phyloP scores from a whole-genome alignment of 805 yeast species.

The Debaryomyces castellii region DNA sequence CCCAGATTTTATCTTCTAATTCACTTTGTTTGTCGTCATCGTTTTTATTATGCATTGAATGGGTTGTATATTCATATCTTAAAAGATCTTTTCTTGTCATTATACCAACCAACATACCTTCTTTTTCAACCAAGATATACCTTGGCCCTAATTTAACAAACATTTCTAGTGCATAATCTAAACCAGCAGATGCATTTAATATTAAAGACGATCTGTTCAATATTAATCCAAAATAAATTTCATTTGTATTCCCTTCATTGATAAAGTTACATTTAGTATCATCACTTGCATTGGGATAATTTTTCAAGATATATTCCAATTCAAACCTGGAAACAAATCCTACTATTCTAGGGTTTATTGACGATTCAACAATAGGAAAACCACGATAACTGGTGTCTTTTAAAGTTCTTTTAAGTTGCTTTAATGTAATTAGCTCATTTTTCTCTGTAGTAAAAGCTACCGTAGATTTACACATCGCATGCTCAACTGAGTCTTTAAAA shows the following conservation, averaged over 20 bases:
- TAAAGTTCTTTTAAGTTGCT: slow-evolving; percentile 31
- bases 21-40: slow-evolving; percentile 15
- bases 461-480: slow-evolving; percentile 58
- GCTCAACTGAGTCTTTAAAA: slow-evolving; percentile 44
- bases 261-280: slow-evolving; percentile 10
- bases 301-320: slow-evolving; percentile 26
- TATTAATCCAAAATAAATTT: slow-evolving; percentile 17
- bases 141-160: slow-evolving; percentile 82
- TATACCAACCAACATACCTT: slow-evolving; percentile 67
- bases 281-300: slow-evolving; percentile 14
- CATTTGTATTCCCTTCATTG: slow-evolving; percentile 3
- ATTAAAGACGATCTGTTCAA: slow-evolving; percentile 63
- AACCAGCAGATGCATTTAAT: slow-evolving; percentile 50
- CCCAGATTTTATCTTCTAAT: slow-evolving; percentile 38
- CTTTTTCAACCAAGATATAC: slow-evolving; percentile 58
- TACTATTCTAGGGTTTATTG: slow-evolving; percentile 34
- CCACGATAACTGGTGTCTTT: slow-evolving; percentile 40
- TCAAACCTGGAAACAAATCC: slow-evolving; percentile 50
- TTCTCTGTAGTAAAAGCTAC: slow-evolving; percentile 38
- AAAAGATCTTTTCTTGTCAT: slow-evolving; percentile 83
- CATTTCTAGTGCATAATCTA: slow-evolving; percentile 63
- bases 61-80: slow-evolving; percentile 51
- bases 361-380: slow-evolving; percentile 53
- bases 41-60: slow-evolving; percentile 16
- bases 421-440: slow-evolving; percentile 24